Evolutionary conservation across 2,329 filamentous ascomycete genomes (phyloP).

Genomic region (Fusarium nisikadoi): DNA sequence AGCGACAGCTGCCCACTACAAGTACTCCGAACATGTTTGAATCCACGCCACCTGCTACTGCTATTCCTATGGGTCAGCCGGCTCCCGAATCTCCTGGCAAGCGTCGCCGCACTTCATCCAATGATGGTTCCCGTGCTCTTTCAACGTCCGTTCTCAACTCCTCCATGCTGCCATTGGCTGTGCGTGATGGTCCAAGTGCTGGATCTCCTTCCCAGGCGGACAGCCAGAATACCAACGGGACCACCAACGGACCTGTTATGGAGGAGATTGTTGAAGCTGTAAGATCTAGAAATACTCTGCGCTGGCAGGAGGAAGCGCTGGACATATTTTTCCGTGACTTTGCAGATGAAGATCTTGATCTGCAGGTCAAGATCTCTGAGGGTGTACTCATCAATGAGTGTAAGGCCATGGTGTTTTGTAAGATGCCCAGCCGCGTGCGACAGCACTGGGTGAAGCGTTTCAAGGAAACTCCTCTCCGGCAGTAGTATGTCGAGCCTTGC

Average conservation of each 20-base stretch:
- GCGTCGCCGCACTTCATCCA: conserved; percentile 47
- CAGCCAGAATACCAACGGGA: conserved; percentile 27
- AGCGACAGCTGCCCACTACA: conserved; percentile 51
- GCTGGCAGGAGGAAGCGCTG: conserved; percentile 67
- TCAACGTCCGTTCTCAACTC: conserved; percentile 43
- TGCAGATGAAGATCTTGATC: conserved; percentile 64
- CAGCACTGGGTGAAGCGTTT: conserved; percentile 67
- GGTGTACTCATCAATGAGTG: conserved; percentile 67
- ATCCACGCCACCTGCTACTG: conserved; percentile 35
- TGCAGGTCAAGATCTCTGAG: conserved; percentile 69
- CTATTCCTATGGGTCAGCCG: conserved; percentile 38
- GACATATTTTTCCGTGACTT: conserved; percentile 70
- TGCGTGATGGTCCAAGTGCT: conserved; percentile 31
- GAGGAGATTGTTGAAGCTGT: conserved; percentile 57
- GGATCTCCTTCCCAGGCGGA: conserved; percentile 38
- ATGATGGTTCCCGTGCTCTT: conserved; percentile 42
- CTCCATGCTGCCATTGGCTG: conserved; percentile 41
- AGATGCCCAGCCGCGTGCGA: conserved; percentile 64
- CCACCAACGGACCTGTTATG: conserved; percentile 39
- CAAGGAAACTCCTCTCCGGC: conserved; percentile 50
- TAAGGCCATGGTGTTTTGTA: conserved; percentile 71
- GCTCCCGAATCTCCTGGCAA: conserved; percentile 49
- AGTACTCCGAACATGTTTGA: conserved; percentile 35
- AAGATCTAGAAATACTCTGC: conserved; percentile 52
- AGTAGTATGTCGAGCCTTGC: neutral